phyloP scores from a whole-genome alignment of 345 rosid species.

The Adansonia digitata region DNA sequence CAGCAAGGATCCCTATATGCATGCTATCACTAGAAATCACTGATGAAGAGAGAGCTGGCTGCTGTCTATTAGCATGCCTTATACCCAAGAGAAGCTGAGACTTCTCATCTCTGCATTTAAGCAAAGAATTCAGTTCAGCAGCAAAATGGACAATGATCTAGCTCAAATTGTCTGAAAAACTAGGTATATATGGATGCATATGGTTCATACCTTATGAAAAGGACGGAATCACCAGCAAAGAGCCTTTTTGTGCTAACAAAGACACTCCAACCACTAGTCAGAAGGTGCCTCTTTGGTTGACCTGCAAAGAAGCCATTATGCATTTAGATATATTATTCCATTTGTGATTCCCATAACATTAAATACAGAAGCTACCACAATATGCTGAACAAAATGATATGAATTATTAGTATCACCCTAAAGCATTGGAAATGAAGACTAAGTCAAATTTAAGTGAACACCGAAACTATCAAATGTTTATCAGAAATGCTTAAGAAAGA shows the following conservation, averaged over 20 bases:
- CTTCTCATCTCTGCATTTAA: constrained; percentile 77
- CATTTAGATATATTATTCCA: constrained; percentile 6
- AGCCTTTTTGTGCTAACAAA: constrained; percentile 92
- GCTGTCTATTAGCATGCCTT: constrained; percentile 87
- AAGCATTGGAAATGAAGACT: neutral
- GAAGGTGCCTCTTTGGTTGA: constrained; percentile 87
- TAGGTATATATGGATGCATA: neutral
- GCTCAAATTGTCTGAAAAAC: neutral
- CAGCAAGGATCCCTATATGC: constrained; percentile 99
- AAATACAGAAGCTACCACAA: neutral
- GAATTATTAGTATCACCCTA: constrained; percentile 1
- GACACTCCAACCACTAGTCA: constrained; percentile 96
- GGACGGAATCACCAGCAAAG: constrained; percentile 91
- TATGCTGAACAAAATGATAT: neutral
- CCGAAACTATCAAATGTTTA: neutral
- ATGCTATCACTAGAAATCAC: constrained; percentile 96
- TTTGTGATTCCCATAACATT: neutral
- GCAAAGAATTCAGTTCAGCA: constrained; percentile 11
- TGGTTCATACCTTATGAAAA: constrained; percentile 66
- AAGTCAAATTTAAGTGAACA: neutral
- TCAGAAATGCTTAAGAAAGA: neutral
- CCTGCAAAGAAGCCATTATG: constrained; percentile 40
- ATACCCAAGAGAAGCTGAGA: constrained; percentile 84
- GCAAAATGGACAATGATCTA: constrained; percentile 6
- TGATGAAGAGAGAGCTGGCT: constrained; percentile 88